These are phyloP conservation scores for Dothidotthia symphoricarpi DNA, from an alignment of 2,329 filamentous ascomycete genomes.

Conservation along the genomic window DNA sequence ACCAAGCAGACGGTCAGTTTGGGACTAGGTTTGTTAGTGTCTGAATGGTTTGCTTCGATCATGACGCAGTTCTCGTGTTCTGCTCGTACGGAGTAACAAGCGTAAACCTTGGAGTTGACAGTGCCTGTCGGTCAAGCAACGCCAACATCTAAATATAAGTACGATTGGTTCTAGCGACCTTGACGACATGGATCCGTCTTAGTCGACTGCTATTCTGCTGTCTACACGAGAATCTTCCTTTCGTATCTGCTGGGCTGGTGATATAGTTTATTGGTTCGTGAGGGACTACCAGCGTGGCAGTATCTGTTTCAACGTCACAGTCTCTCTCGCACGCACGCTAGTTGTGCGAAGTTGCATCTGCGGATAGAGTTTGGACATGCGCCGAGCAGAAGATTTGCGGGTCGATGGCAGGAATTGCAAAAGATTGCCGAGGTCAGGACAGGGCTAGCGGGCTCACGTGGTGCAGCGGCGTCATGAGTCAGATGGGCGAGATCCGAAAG, in stretches of 20 bases:
- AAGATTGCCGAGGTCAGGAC: no score
- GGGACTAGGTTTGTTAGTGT: no score
- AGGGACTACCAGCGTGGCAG: no score
- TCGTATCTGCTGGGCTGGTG: constrained; percentile 1
- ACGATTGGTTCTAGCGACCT: constrained; percentile 1
- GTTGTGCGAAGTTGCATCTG: no score
- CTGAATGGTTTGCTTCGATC: neutral
- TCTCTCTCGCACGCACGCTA: no score
- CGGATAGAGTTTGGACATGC: no score
- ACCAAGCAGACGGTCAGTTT: no score
- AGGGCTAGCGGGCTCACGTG: no score
- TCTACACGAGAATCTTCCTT: neutral
- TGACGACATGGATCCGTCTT: constrained; percentile 1
- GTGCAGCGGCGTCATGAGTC: constrained; percentile 4
- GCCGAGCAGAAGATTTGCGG: no score
- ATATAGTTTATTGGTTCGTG: neutral
- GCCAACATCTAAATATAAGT: constrained; percentile 6
- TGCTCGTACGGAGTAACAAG: constrained; percentile 1
- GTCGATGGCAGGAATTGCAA: no score
- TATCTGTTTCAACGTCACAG: no score
- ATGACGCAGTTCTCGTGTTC: constrained; percentile 9
- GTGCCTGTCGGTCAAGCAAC: constrained; percentile 2
- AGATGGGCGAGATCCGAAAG: no score
- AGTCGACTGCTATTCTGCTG: neutral
- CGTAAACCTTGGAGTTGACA: constrained; percentile 7